Evolutionary conservation across 495 filamentous ascomycete genomes (phyloP), one percentile per base, ranked within the genome.

Genomic region (Aspergillus diversus): DNA sequence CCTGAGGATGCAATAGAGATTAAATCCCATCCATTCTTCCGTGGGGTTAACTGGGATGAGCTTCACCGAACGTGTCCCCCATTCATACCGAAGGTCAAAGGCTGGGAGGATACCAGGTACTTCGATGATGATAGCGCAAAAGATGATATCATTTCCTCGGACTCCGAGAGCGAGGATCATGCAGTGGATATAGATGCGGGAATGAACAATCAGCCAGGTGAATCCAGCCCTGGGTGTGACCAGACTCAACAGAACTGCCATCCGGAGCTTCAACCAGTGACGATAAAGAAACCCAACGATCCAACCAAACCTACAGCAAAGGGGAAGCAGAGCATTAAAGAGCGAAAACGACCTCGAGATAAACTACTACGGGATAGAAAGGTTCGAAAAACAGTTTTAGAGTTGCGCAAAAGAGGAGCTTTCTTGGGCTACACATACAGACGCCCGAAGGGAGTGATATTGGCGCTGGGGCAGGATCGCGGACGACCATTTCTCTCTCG

Each of bases 351-450:
- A 59, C 84, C 93, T 4, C 81, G 92, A 11, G 94, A 98, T 66
- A 87, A 86, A 69, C 74, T 97, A 57, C 75, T 98, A 50, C 76
- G 93, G 39, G 94, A 98, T 72, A 80, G 79, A 46, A 73, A 79
- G 13, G 81, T 88, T 3, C 85, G 83, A 11, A 80, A 77, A 57
- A 83, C 81, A 17, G 92, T 87, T 2, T 75, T 98, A 66, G 89
- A 93, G 59, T 82, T 93, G 58, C 83, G 94, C 61, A 93, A 92
- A 72, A 84, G 78, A 74, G 89, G 83, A 9, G 92, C 92, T 2
- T 97, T 97, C 74, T 72, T 93, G 56, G 93, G 94, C n/a, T 98
- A 98, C 73, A 92, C 90, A 12, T 97, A 92, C 73, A 84, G 87
- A 15, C 79, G 86, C 55, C 87, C 87, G 5, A 81, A 79, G 62